These are phyloP conservation scores for Chaetomium globosum DNA, from an alignment of 2,329 filamentous ascomycete species.

Conservation along the genomic window DNA sequence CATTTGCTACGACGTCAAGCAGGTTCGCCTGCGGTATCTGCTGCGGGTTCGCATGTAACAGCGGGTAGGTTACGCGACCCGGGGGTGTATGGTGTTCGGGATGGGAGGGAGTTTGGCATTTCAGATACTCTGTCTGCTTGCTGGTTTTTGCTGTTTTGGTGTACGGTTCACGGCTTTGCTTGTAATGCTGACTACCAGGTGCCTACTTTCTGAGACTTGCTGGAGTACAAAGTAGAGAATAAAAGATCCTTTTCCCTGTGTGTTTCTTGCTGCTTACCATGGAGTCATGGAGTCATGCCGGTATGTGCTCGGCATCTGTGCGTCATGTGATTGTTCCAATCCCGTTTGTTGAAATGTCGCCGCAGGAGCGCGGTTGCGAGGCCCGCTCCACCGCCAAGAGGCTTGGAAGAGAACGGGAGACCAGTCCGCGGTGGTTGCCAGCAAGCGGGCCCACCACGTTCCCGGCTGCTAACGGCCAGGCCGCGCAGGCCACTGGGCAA, in stretches of 20 bases:
- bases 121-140: neutral
- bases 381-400: neutral
- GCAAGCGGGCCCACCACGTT: neutral
- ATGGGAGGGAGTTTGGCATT: neutral
- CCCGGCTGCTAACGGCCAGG: neutral
- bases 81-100: neutral
- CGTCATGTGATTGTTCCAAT: conserved; percentile 1
- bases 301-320: neutral
- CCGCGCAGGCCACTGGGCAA: too few relatives aligned
- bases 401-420: neutral
- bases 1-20: conserved; percentile 69
- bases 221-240: neutral
- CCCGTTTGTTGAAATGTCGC: neutral
- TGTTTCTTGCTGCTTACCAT: neutral
- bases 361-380: neutral
- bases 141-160: neutral
- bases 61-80: too few relatives aligned
- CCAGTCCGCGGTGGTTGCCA: neutral
- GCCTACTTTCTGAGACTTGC: neutral
- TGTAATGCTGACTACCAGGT: neutral
- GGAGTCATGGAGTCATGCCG: neutral
- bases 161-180: neutral
- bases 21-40: conserved; percentile 71
- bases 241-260: neutral
- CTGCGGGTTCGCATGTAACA: conserved; percentile 60